Evolutionary conservation across 1,284 basidiomycete species (phyloP).

Genomic region (Tilletia caries): DNA sequence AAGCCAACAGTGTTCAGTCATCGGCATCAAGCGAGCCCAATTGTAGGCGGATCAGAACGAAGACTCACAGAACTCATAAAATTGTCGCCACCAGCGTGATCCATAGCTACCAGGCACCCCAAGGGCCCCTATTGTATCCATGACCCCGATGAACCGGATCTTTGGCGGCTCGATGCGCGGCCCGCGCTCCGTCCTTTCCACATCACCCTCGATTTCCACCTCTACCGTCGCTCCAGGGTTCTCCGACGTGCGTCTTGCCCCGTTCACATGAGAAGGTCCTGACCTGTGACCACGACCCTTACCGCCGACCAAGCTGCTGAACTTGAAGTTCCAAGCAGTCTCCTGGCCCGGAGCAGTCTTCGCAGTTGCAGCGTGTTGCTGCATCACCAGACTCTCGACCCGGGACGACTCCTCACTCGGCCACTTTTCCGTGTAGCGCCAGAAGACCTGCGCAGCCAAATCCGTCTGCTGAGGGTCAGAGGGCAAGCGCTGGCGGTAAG

Average conservation of each 20-base stretch:
- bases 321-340: too few relatives aligned
- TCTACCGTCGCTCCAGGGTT: not conserved
- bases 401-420: not conserved
- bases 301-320: not conserved
- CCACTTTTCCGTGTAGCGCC: not conserved
- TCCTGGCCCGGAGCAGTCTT: too few relatives aligned
- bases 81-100: too few relatives aligned
- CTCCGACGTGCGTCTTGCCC: not conserved
- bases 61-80: too few relatives aligned
- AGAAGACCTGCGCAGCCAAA: not conserved
- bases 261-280: not conserved
- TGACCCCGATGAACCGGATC: not conserved
- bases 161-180: not conserved
- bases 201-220: not conserved
- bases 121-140: too few relatives aligned
- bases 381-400: not conserved
- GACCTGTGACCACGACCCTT: not conserved
- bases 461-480: not conserved
- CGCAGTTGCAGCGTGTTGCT: not conserved
- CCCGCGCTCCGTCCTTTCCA: not conserved
- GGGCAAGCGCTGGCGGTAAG: conserved; percentile 5
- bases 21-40: too few relatives aligned
- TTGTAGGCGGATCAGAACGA: too few relatives aligned
- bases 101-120: too few relatives aligned
- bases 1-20: too few relatives aligned